A percentile compares a stretch with the other conserved stretches of the same genome.
Conservation (phyloP, 2,329 filamentous ascomycete genomes). For the Microsporum ferrugineum region DNA sequence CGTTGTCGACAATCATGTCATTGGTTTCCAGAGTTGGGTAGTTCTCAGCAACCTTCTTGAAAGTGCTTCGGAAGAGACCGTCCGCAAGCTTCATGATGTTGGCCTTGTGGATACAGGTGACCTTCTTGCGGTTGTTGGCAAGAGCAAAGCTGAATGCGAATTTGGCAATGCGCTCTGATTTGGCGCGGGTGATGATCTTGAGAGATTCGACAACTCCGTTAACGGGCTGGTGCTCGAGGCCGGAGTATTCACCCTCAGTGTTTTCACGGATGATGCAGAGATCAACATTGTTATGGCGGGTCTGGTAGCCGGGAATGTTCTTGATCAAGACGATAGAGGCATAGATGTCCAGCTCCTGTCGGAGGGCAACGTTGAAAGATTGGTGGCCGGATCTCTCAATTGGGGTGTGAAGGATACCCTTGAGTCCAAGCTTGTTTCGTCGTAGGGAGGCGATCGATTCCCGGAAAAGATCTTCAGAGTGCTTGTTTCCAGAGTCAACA, state of each 20-base stretch:
- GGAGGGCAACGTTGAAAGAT: slow-evolving; percentile 98
- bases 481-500: slow-evolving; percentile 70
- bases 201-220: slow-evolving; percentile 94
- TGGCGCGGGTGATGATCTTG: slow-evolving; percentile 98
- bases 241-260: slow-evolving; percentile 99
- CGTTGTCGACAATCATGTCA: slow-evolving; percentile 99
- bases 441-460: slow-evolving; percentile 90
- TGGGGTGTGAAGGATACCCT: slow-evolving; percentile 97
- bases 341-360: slow-evolving; percentile 99
- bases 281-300: slow-evolving; percentile 92
- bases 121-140: slow-evolving; percentile 98
- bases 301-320: slow-evolving; percentile 98
- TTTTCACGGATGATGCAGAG: slow-evolving; percentile 99
- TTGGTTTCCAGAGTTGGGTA: slow-evolving; percentile 92
- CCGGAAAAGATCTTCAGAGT: slow-evolving; percentile 88
- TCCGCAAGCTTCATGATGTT: slow-evolving; percentile 99
- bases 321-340: slow-evolving; percentile 96
- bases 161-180: slow-evolving; percentile 98
- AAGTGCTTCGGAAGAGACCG: slow-evolving; percentile 95
- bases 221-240: slow-evolving; percentile 96
- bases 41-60: slow-evolving; percentile 85
- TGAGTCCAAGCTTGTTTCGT: slow-evolving; percentile 97
- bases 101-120: slow-evolving; percentile 99
- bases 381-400: slow-evolving; percentile 95
- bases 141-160: slow-evolving; percentile 97